Evolutionary conservation across 495 filamentous ascomycete species (phyloP).

Genomic region (Penicillium cataractarum): DNA sequence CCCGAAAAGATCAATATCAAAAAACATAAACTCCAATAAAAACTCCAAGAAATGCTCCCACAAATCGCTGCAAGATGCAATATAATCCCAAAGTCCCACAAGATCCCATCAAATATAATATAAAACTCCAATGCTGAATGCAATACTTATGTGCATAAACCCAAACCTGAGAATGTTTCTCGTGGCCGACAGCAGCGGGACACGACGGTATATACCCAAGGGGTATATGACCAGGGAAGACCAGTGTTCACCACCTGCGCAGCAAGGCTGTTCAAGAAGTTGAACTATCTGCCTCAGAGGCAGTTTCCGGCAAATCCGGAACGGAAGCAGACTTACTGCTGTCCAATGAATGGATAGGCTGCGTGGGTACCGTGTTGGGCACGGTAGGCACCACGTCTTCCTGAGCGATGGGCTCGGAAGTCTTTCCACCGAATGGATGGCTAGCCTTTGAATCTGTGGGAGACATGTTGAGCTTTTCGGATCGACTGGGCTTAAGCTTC

Average conservation of each 20-base stretch:
- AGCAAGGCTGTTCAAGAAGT: slow-evolving; percentile 10
- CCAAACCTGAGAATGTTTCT: slow-evolving; percentile 5
- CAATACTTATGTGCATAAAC: slow-evolving; percentile 8
- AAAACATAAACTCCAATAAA: neutral
- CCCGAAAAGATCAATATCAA: too few species aligned
- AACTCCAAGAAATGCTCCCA: slow-evolving; percentile 8
- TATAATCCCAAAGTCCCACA: slow-evolving; percentile 14
- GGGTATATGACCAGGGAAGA: too few species aligned
- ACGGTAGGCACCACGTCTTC: slow-evolving; percentile 31
- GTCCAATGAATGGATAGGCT: slow-evolving; percentile 33
- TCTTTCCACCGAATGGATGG: slow-evolving; percentile 18
- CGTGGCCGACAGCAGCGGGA: neutral
- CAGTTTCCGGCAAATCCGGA: slow-evolving; percentile 32
- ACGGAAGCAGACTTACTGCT: slow-evolving; percentile 14
- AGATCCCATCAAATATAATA: neutral
- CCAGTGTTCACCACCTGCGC: neutral
- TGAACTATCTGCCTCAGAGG: slow-evolving; percentile 33
- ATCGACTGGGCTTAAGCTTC: slow-evolving; percentile 38
- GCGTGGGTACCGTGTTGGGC: slow-evolving; percentile 38
- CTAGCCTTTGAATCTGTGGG: slow-evolving; percentile 38
- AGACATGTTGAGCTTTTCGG: slow-evolving; percentile 38
- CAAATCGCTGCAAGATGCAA: slow-evolving; percentile 20
- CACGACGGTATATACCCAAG: neutral
- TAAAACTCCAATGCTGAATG: slow-evolving; percentile 11
- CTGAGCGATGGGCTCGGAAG: slow-evolving; percentile 20